phyloP scores from a whole-genome alignment of 805 yeast genomes.

The Komagataella mondaviorum region DNA sequence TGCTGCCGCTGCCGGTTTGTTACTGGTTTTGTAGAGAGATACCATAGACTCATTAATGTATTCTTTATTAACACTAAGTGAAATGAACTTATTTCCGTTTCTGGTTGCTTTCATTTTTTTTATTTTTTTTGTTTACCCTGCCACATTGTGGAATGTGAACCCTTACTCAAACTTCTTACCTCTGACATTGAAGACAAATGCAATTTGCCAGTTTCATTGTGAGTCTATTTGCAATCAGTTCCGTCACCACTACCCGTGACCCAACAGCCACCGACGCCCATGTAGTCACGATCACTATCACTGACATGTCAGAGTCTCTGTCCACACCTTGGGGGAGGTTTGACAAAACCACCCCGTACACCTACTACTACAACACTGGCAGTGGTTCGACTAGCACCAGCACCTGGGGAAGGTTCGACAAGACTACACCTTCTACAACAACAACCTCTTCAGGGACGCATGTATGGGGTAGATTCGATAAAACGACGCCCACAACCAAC shows the following conservation, averaged over 20 bases:
- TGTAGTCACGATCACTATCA: not conserved
- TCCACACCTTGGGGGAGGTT: slow-evolving; percentile 30
- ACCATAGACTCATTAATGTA: not conserved
- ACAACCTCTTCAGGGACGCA: slow-evolving; percentile 33
- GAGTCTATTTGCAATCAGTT: not conserved
- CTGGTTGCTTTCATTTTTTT: not conserved
- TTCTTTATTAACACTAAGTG: not conserved
- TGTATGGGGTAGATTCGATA: slow-evolving; percentile 42
- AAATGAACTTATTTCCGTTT: not conserved
- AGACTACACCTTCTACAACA: slow-evolving; percentile 21
- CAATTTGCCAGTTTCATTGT: not conserved
- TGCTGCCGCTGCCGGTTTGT: not conserved
- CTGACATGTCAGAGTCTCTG: not conserved
- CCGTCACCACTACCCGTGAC: not conserved
- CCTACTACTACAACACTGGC: slow-evolving; percentile 1
- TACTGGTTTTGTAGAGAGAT: not conserved
- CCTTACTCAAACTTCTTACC: not conserved
- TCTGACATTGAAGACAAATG: not conserved
- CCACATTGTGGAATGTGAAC: not conserved
- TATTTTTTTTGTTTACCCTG: too few species aligned
- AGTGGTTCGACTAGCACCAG: slow-evolving; percentile 24
- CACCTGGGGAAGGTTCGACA: slow-evolving; percentile 35
- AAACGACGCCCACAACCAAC: slow-evolving; percentile 21
- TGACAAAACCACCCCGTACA: slow-evolving; percentile 26
- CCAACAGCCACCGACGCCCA: not conserved